Evolutionary conservation across 1,139 yeast species (phyloP), one percentile per base, ranked within the genome.

Genomic region (Ogataea hybrid): DNA sequence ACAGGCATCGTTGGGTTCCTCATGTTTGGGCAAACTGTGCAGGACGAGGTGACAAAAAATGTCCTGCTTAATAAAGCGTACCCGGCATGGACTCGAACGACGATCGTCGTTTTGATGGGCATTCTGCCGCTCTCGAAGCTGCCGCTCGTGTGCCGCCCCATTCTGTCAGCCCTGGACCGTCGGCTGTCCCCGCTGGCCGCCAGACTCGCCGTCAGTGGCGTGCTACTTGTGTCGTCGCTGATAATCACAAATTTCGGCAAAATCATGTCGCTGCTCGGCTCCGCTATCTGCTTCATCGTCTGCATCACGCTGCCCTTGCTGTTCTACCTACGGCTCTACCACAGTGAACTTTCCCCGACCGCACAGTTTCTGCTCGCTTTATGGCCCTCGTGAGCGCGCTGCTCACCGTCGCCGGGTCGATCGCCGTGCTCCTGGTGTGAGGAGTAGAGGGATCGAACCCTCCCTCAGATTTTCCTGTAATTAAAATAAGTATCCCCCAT

Each of bases 91-190:
- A 69, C 84, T 8, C 77, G 81, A 44, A 77, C 79, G 3, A 55
- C 80, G 28, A 73, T 90, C 40, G 84, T 92, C 41, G 73, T 75
- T 0, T 67, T 87, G 36, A 84, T 89, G 69, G 86, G 95, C 29
- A 56, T 89, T 30, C 79, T 90, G 21, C 97, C 97, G 1, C 63
- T 89, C 32, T 89, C 96, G 1, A 90, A 90, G 58, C 79, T 92
- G 1, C 96, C 97, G 0, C 70, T 90, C 37, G 85, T 83, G 54
- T 89, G 94, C 7, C 79, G 92, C 53, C 97, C 97, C 1, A 83
- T 90, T 32, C 78, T 87, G 16, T 75, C 92, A 5, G 83, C 94
- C 0, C 60, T 79, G 11, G 87, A 81, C 48, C 63, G 68, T 14
- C 46, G 75, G 20, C 27, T 27, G n/a, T 21, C 34, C 15, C 43